These are phyloP conservation scores for Termitomyces sp. DNA, from an alignment of 768 basidiomycete species.

Conservation along the genomic window DNA sequence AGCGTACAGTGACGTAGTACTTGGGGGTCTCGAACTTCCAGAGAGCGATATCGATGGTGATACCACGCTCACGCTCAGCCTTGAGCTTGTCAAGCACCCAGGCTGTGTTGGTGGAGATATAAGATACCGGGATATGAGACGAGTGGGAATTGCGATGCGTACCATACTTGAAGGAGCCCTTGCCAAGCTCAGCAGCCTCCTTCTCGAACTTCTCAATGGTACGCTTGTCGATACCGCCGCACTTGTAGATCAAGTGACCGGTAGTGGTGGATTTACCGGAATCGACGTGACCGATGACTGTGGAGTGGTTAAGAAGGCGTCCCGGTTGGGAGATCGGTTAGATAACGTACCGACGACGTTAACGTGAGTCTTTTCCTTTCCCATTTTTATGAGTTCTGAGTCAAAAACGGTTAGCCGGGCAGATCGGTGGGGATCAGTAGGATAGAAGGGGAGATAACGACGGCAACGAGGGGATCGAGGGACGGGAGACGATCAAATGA, in stretches of 20 bases:
- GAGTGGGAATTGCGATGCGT: slow-evolving; percentile 21
- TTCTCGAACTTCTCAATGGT: slow-evolving; percentile 99
- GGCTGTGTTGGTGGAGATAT: slow-evolving; percentile 40
- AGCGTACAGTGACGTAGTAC: slow-evolving; percentile 83
- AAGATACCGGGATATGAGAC: slow-evolving; percentile 21
- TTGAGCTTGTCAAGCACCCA: slow-evolving; percentile 99
- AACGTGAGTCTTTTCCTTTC: slow-evolving; percentile 95
- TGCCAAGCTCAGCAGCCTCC: slow-evolving; percentile 99
- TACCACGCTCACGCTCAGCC: slow-evolving; percentile 99
- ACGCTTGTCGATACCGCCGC: slow-evolving; percentile 99
- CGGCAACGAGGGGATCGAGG: slow-evolving; percentile 9
- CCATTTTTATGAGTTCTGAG: slow-evolving; percentile 70
- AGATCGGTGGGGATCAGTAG: slow-evolving; percentile 18
- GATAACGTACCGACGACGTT: slow-evolving; percentile 88
- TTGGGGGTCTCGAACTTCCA: slow-evolving; percentile 99
- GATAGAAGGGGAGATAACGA: slow-evolving; percentile 5
- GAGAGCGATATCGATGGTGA: slow-evolving; percentile 99
- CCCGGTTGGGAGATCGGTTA: slow-evolving; percentile 14
- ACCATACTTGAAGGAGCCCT: slow-evolving; percentile 99
- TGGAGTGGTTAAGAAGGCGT: slow-evolving; percentile 25
- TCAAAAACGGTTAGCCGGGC: slow-evolving; percentile 20
- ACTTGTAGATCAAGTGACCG: slow-evolving; percentile 99
- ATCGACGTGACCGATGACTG: slow-evolving; percentile 99
- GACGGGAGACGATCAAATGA: slow-evolving; percentile 17
- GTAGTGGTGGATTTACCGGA: slow-evolving; percentile 99